Base-by-base conservation (phyloP, 2,329 filamentous ascomycete genomes). In the Polychaeton citri region DNA sequence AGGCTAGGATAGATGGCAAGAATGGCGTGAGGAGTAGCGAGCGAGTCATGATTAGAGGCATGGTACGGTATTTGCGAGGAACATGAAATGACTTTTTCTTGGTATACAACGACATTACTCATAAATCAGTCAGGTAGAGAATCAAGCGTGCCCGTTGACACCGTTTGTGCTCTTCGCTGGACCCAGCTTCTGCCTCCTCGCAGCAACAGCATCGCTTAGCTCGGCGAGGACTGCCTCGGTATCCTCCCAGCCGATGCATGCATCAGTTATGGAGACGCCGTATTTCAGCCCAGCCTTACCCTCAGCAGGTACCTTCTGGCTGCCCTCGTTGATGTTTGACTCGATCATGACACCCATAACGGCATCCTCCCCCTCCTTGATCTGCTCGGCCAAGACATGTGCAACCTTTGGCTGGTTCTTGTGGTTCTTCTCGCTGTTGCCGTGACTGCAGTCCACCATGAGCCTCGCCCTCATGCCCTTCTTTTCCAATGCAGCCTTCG, bases 281-380 rank as follows among this genome's bases (percentile, higher is more conserved):
- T 94, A 87, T 65, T 93, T 80, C 42, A 96, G 73, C 21, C 79
- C 86, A 6, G 72, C 69, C 60, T 82, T 85, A 54, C 87, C 88
- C 63, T 93, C 84, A 37, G 76, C 70, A 21, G 87, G 84, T 3
- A 95, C 84, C 62, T 95, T 95, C 60, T 98, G 90, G 62, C 72
- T 82, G 47, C 87, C 79, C 65, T 95, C 88, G 52, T 88, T 81
- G 64, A 96, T 92, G 61, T 96, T 83, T 61, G 83, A 92, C 69
- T 98, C 90, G 53, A 98, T 93, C 90, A 98, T 98, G 41, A 96
- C 84, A 52, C 90, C 90, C 76, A 95, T 88, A 54, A 98, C 90
- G 33, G 69, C 80, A 3, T 72, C 72, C 65, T 96, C 88, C 21
- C 90, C 90, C 39, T 72, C 74, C 37, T 79, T 71, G 41, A 98